These are phyloP conservation scores for Tremellales sp. DNA, from an alignment of 1,284 basidiomycete genomes.

Conservation along the genomic window DNA sequence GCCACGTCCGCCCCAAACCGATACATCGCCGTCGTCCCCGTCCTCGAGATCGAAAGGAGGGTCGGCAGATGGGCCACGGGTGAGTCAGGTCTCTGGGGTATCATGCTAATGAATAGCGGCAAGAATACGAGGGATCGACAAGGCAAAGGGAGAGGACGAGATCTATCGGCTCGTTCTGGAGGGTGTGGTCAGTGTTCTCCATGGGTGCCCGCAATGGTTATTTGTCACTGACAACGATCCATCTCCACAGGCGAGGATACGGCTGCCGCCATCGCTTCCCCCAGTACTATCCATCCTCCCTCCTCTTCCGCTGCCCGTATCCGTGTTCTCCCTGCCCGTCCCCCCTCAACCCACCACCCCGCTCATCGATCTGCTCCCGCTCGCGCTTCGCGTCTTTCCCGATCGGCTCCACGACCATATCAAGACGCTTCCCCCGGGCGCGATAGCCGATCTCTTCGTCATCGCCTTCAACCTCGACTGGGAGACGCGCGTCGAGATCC, in stretches of 20 bases:
- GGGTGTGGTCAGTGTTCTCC: conserved; percentile 29
- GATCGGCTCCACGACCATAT: conserved; percentile 33
- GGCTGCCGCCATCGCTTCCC: conserved; percentile 39
- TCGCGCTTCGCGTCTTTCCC: conserved; percentile 32
- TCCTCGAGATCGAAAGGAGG: conserved; percentile 38
- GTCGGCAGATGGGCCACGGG: conserved; percentile 43
- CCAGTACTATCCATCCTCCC: conserved; percentile 42
- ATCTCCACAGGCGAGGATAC: conserved; percentile 27
- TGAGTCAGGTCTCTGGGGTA: too few relatives aligned
- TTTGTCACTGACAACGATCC: background rate
- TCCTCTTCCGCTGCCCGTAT: conserved; percentile 27
- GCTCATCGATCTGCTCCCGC: conserved; percentile 25
- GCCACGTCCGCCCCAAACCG: too few relatives aligned
- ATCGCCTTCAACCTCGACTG: conserved; percentile 35
- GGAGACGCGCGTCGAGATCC: conserved; percentile 36
- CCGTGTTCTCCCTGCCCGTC: conserved; percentile 37
- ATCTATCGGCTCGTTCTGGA: conserved; percentile 27
- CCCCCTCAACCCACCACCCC: conserved; percentile 10
- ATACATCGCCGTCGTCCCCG: conserved; percentile 42
- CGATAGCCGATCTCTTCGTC: conserved; percentile 40
- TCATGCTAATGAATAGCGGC: too few relatives aligned
- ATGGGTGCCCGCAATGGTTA: background rate
- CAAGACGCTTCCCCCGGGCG: conserved; percentile 25
- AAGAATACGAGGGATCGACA: conserved; percentile 35
- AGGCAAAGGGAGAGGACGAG: conserved; percentile 18